Conservation (phyloP, 75 land plant species). For the Gnetum montanum region DNA sequence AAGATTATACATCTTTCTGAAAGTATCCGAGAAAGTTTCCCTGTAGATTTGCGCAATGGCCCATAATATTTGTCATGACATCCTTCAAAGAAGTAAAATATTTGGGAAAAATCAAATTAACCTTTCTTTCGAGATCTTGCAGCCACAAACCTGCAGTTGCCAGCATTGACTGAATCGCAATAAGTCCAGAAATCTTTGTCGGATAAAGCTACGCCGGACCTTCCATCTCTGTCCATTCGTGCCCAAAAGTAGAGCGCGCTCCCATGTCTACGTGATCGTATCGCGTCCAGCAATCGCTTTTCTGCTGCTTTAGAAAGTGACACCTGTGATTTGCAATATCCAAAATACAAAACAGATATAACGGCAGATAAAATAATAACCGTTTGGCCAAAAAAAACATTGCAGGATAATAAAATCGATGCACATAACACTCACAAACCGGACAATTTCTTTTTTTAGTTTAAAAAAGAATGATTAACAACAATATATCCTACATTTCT, state of each 20-base stretch:
- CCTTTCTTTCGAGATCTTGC: neutral
- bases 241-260: slow-evolving; percentile 90
- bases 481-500: slow-evolving; percentile 38
- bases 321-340: slow-evolving; percentile 48
- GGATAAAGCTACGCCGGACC: slow-evolving; percentile 7
- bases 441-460: too few species aligned
- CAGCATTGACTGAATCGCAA: slow-evolving; percentile 87
- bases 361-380: neutral
- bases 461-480: too few species aligned
- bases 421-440: too few species aligned
- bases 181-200: slow-evolving; percentile 66
- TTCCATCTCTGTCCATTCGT: slow-evolving; percentile 25
- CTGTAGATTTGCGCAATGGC: slow-evolving; percentile 24
- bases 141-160: slow-evolving; percentile 96
- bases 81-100: too few species aligned
- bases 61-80: neutral
- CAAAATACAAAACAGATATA: neutral
- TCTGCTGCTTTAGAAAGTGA: slow-evolving; percentile 62
- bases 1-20: slow-evolving; percentile 70
- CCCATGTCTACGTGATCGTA: slow-evolving; percentile 46
- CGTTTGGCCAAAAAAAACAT: neutral
- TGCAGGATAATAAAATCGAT: neutral
- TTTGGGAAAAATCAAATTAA: neutral
- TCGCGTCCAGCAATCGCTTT: slow-evolving; percentile 32
- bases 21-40: slow-evolving; percentile 54